Conservation (phyloP, 805 yeast genomes). For the Candida golubevii region DNA sequence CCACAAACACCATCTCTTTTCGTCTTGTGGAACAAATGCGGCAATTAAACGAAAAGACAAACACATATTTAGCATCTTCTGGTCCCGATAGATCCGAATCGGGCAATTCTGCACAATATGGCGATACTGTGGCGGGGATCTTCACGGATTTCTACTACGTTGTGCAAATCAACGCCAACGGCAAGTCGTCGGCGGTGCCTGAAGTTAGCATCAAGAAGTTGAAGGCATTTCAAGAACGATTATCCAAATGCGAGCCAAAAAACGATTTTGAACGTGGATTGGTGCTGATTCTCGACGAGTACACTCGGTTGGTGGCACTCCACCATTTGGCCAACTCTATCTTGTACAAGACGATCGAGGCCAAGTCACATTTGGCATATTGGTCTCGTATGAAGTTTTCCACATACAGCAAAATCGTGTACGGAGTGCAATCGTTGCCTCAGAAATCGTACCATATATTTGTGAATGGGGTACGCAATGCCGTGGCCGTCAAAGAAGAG, state of each 20-base stretch:
- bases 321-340: constrained; percentile 30
- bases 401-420: constrained; percentile 22
- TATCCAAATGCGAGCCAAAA: not conserved
- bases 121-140: constrained; percentile 9
- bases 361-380: constrained; percentile 31
- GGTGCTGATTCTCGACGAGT: constrained; percentile 21
- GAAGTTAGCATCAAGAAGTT: constrained; percentile 10
- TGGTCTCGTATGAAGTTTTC: constrained; percentile 31
- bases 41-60: constrained; percentile 18
- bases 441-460: constrained; percentile 10
- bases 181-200: constrained; percentile 11
- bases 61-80: constrained; percentile 22
- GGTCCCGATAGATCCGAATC: constrained; percentile 3
- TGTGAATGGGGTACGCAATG: constrained; percentile 1
- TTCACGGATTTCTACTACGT: constrained; percentile 17
- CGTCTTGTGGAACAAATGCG: constrained; percentile 20
- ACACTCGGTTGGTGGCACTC: constrained; percentile 20
- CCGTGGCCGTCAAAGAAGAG: not conserved
- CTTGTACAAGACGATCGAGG: constrained; percentile 30
- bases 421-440: constrained; percentile 35
- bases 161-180: constrained; percentile 8
- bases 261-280: constrained; percentile 9
- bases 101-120: constrained; percentile 12
- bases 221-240: constrained; percentile 5
- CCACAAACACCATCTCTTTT: constrained; percentile 30